phyloP scores from a whole-genome alignment of 2,329 filamentous ascomycete species.

The Keithomyces neogunnii region DNA sequence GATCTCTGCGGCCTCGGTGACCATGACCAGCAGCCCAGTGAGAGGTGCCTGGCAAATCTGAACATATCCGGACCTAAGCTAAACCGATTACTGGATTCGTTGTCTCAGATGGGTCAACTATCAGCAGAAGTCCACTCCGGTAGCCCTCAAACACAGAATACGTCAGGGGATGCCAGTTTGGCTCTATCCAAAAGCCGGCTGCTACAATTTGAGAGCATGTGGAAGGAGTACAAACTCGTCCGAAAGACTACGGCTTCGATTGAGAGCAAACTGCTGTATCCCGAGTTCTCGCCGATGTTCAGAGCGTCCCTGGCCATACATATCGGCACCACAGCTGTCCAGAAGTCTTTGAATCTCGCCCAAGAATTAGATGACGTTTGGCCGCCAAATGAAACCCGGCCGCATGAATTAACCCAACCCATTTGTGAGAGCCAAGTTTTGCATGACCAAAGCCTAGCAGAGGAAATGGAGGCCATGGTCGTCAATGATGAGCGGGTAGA shows the following conservation, averaged over 20 bases:
- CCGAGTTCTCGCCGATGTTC: slow-evolving; percentile 18
- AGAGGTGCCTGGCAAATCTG: slow-evolving; percentile 15
- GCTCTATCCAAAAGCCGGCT: slow-evolving; percentile 16
- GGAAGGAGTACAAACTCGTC: slow-evolving; percentile 22
- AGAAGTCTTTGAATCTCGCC: slow-evolving; percentile 14
- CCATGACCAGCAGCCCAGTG: slow-evolving; percentile 4
- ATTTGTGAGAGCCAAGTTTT: background rate
- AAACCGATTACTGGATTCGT: slow-evolving; percentile 13
- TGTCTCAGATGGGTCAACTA: slow-evolving; percentile 12
- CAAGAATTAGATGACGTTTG: slow-evolving; percentile 11
- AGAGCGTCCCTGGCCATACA: slow-evolving; percentile 21
- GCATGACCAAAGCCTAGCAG: background rate
- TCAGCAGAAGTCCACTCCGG: background rate
- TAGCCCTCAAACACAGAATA: background rate
- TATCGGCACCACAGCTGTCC: slow-evolving; percentile 14
- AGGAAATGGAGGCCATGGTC: background rate
- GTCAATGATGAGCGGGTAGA: background rate
- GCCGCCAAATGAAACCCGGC: background rate
- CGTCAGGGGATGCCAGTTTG: background rate
- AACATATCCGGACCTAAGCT: slow-evolving; percentile 16
- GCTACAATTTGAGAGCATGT: slow-evolving; percentile 25
- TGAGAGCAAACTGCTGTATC: slow-evolving; percentile 26
- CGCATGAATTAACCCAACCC: background rate
- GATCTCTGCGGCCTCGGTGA: slow-evolving; percentile 25
- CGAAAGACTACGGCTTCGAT: slow-evolving; percentile 21